phyloP scores from a whole-genome alignment of 2,329 filamentous ascomycete genomes.

The Aspergillus bombycis region DNA sequence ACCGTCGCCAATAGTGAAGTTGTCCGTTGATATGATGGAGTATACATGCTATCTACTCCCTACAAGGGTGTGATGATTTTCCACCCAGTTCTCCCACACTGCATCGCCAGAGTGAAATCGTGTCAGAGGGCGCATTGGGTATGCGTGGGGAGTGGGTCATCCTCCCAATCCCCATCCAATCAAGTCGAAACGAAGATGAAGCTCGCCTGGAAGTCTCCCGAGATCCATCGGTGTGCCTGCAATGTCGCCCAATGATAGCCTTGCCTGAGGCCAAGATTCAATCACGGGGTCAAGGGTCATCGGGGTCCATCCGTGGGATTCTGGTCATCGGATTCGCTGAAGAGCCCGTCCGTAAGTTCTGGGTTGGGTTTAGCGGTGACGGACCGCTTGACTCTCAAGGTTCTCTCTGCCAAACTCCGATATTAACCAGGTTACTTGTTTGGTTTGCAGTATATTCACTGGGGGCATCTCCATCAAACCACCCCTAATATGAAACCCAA shows the following conservation, averaged over 20 bases:
- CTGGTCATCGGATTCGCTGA: neutral
- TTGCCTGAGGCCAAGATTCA: slow-evolving; percentile 2
- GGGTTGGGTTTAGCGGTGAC: slow-evolving; percentile 7
- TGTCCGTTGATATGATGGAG: slow-evolving; percentile 1
- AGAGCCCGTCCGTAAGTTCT: slow-evolving; percentile 3
- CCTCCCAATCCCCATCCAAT: neutral
- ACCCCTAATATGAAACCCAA: neutral
- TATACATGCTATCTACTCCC: neutral
- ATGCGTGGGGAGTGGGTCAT: slow-evolving; percentile 6
- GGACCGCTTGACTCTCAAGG: slow-evolving; percentile 13
- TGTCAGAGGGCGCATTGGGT: slow-evolving; percentile 4
- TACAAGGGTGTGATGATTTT: slow-evolving; percentile 1
- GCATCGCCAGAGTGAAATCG: slow-evolving; percentile 2
- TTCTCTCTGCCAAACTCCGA: slow-evolving; percentile 6
- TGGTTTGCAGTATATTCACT: neutral
- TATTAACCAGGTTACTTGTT: neutral
- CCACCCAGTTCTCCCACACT: neutral
- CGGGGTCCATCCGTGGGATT: slow-evolving; percentile 5
- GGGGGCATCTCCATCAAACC: neutral
- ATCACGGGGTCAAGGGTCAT: slow-evolving; percentile 10
- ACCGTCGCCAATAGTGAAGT: slow-evolving; percentile 5
- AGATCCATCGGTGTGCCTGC: slow-evolving; percentile 11
- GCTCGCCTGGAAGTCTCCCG: slow-evolving; percentile 5
- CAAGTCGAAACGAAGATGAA: neutral
- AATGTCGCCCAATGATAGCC: neutral